phyloP scores from a whole-genome alignment of 441 rosid species.

The Brassica balearica region DNA sequence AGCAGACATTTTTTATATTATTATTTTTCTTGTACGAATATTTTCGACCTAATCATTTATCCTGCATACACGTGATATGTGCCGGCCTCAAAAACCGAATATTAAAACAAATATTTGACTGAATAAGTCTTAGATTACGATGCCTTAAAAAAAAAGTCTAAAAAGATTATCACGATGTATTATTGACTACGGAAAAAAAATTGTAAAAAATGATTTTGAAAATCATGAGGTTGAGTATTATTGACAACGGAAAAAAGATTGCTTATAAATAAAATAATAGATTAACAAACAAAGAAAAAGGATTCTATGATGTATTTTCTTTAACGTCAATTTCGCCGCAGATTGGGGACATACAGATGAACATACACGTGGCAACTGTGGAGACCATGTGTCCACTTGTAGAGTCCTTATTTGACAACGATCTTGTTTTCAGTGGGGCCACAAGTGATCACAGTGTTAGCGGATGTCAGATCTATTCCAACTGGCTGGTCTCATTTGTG shows the following conservation, averaged over 20 bases:
- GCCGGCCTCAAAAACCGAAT: conserved; percentile 1
- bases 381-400: conserved; percentile 37
- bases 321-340: background rate
- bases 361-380: conserved; percentile 21
- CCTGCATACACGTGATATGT: conserved; percentile 26
- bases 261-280: background rate
- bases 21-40: conserved; percentile 17
- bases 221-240: background rate
- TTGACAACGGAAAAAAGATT: background rate
- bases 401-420: conserved; percentile 22
- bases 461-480: background rate
- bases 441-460: background rate
- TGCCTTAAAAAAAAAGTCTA: too few species aligned
- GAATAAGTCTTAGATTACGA: background rate
- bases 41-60: conserved; percentile 32
- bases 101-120: conserved; percentile 15
- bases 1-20: too few species aligned
- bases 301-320: background rate
- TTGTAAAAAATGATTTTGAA: background rate
- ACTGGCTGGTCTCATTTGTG: conserved; percentile 24
- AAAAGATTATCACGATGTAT: too few species aligned
- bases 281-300: background rate
- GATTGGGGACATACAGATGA: conserved; percentile 1
- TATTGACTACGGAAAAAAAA: too few species aligned
- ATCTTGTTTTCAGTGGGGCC: background rate